phyloP scores from a whole-genome alignment of 805 yeast species.

The Alloascoidea hylecoeti region DNA sequence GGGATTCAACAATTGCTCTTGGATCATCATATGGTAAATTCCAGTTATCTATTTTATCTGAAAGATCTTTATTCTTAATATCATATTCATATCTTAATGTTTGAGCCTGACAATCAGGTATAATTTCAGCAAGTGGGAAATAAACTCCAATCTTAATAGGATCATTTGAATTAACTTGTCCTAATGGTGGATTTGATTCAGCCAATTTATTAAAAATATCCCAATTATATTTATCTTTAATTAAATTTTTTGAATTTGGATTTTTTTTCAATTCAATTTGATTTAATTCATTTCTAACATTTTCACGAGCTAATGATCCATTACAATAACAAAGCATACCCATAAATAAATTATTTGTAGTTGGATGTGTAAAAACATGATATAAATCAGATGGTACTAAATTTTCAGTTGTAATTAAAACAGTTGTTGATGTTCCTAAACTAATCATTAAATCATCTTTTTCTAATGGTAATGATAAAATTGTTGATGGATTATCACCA shows the following conservation, averaged over 20 bases:
- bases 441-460: constrained; percentile 71
- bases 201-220: constrained; percentile 13
- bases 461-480: constrained; percentile 64
- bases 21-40: constrained; percentile 42
- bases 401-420: constrained; percentile 63
- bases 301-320: constrained; percentile 79
- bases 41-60: constrained; percentile 11
- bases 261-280: too few relatives aligned
- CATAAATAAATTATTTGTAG: constrained; percentile 65
- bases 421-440: constrained; percentile 88
- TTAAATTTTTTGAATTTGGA: constrained; percentile 6
- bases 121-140: constrained; percentile 85
- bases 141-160: constrained; percentile 48
- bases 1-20: constrained; percentile 69
- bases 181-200: constrained; percentile 6
- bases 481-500: constrained; percentile 86
- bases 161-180: constrained; percentile 15
- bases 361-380: constrained; percentile 80
- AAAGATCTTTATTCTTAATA: constrained; percentile 10
- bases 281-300: constrained; percentile 50
- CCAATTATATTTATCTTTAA: constrained; percentile 14
- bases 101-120: constrained; percentile 66
- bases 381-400: constrained; percentile 71
- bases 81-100: constrained; percentile 35
- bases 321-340: constrained; percentile 93